A percentile compares a stretch with the other conserved stretches of the same genome.
These are phyloP conservation scores for Aureobasidium melanogenum DNA, from an alignment of 2,329 filamentous ascomycete genomes.

Conservation along the genomic window DNA sequence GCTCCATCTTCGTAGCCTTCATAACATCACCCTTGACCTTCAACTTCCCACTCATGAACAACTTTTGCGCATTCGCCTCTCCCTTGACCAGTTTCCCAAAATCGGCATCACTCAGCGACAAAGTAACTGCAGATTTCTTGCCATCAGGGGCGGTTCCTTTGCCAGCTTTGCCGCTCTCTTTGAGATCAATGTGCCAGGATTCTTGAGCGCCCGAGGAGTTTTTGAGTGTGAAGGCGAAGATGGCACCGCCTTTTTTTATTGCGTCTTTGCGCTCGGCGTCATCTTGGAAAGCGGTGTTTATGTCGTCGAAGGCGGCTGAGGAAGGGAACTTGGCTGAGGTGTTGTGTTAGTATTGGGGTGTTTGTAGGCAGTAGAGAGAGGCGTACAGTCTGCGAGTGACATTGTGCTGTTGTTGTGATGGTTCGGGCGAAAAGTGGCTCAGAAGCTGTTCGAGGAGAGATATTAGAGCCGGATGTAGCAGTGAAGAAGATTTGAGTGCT, in stretches of 20 bases:
- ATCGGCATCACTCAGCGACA: conserved; percentile 74
- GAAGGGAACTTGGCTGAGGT: conserved; percentile 56
- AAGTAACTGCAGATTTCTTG: conserved; percentile 82
- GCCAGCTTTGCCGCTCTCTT: conserved; percentile 74
- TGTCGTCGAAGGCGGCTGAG: conserved; percentile 83
- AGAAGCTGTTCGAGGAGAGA: neutral
- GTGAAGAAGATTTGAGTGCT: neutral
- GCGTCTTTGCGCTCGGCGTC: conserved; percentile 74
- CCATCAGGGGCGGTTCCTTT: conserved; percentile 60
- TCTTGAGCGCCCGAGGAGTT: conserved; percentile 71
- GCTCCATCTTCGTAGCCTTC: conserved; percentile 96
- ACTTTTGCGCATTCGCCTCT: conserved; percentile 85
- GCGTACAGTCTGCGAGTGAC: conserved; percentile 4
- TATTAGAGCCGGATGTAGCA: neutral
- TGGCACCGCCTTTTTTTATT: conserved; percentile 75
- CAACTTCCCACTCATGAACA: conserved; percentile 98
- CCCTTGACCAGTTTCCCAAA: conserved; percentile 76
- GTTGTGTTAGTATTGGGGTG: neutral
- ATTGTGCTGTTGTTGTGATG: neutral
- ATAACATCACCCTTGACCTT: conserved; percentile 98
- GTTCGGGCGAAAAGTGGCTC: no score
- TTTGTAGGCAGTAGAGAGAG: neutral
- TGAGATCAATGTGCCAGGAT: conserved; percentile 93
- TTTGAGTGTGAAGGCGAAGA: conserved; percentile 90
- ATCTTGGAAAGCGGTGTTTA: conserved; percentile 63